Evolutionary conservation across 1,139 yeast genomes (phyloP).

Genomic region (Meyerozyma smithsonii): DNA sequence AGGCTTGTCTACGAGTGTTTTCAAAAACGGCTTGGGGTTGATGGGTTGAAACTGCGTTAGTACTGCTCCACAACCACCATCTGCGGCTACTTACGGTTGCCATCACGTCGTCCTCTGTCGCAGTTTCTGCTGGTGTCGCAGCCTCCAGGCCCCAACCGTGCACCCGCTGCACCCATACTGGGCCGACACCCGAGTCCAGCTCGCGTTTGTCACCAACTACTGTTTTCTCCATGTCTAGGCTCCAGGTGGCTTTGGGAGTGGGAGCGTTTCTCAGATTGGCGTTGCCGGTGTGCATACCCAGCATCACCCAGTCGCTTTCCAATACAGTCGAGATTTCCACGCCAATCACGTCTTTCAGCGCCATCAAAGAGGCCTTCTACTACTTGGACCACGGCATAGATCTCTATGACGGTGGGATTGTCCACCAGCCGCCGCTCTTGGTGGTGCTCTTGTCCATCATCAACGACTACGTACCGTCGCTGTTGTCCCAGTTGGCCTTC

Average conservation of each 20-base stretch:
- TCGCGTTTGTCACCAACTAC: constrained; percentile 1
- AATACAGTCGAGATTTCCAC: constrained; percentile 69
- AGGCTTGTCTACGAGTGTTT: constrained; percentile 61
- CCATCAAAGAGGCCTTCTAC: constrained; percentile 76
- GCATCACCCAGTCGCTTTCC: constrained; percentile 23
- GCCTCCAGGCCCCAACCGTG: constrained; percentile 2
- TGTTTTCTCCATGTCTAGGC: constrained; percentile 15
- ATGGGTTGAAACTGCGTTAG: constrained; percentile 10
- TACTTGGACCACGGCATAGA: constrained; percentile 55
- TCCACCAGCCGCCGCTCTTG: constrained; percentile 78
- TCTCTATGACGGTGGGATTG: constrained; percentile 81
- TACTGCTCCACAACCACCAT: constrained; percentile 3
- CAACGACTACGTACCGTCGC: constrained; percentile 22
- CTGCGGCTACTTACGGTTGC: constrained; percentile 15
- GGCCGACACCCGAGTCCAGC: constrained; percentile 5
- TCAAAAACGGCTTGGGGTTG: constrained; percentile 88
- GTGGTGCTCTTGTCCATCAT: constrained; percentile 46
- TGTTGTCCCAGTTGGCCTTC: constrained; percentile 15
- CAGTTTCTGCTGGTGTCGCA: neutral
- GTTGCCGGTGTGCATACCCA: constrained; percentile 32
- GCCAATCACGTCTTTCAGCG: constrained; percentile 62
- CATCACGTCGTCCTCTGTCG: constrained; percentile 8
- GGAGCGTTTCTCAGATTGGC: constrained; percentile 30
- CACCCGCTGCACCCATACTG: constrained; percentile 7
- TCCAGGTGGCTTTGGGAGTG: constrained; percentile 21